phyloP scores from a whole-genome alignment of 371 early-diverging fungal genomes.

The Mucor plumbeus region DNA sequence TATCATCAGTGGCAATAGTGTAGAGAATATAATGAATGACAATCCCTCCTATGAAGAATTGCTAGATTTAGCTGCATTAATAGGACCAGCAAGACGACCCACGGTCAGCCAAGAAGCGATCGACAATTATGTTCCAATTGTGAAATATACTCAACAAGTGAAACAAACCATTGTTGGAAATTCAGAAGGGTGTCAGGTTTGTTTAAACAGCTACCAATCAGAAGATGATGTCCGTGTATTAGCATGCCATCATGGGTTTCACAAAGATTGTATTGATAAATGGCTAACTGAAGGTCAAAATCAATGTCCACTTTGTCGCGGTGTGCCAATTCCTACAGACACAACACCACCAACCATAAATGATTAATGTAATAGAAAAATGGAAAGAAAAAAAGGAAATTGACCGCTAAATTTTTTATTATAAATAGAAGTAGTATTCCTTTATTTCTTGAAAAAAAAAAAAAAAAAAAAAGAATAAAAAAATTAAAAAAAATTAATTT shows the following conservation, averaged over 20 bases:
- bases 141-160: conserved; percentile 35
- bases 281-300: conserved; percentile 59
- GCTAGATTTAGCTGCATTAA: conserved; percentile 47
- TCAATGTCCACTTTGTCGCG: conserved; percentile 34
- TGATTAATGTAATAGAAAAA: neutral
- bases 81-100: conserved; percentile 57
- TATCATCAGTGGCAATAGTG: conserved; percentile 33
- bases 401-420: neutral
- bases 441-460: neutral
- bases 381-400: neutral
- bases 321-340: conserved; percentile 23
- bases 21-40: conserved; percentile 18
- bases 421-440: neutral
- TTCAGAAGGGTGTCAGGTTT: conserved; percentile 52
- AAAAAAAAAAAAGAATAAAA: neutral
- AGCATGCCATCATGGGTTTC: conserved; percentile 78
- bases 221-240: conserved; percentile 65
- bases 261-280: conserved; percentile 79
- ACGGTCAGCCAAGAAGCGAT: conserved; percentile 51
- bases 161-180: conserved; percentile 31
- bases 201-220: conserved; percentile 65
- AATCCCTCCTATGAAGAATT: conserved; percentile 54
- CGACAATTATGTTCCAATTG: conserved; percentile 34
- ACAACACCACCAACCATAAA: conserved; percentile 5
- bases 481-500: neutral